These are phyloP conservation scores for Wickerhamiella infanticola DNA, from an alignment of 1,139 yeast genomes.

Conservation along the genomic window DNA sequence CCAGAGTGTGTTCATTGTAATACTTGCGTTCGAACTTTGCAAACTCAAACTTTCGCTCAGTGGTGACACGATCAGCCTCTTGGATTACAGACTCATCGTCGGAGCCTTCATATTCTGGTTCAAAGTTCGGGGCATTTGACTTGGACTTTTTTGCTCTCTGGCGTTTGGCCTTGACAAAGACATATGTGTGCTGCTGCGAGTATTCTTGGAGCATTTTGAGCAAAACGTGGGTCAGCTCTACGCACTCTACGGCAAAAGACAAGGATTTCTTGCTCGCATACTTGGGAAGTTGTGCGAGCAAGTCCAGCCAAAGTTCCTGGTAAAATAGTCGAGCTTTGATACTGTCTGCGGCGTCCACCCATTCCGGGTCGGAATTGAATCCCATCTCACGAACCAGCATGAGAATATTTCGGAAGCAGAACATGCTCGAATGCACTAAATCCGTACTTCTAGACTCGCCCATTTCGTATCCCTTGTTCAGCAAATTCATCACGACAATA, in stretches of 20 bases:
- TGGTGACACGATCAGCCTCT: constrained; percentile 25
- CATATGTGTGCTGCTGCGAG: constrained; percentile 44
- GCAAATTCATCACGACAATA: constrained; percentile 39
- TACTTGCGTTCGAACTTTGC: constrained; percentile 26
- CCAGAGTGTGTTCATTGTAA: constrained; percentile 28
- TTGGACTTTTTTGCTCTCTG: constrained; percentile 18
- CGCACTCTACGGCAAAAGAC: constrained; percentile 42
- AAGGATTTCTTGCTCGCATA: constrained; percentile 53
- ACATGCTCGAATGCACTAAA: constrained; percentile 49
- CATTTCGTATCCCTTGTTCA: constrained; percentile 37
- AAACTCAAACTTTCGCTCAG: constrained; percentile 40
- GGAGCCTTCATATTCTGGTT: constrained; percentile 26
- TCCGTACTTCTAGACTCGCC: constrained; percentile 23
- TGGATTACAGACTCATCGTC: constrained; percentile 27
- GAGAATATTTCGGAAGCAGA: constrained; percentile 52
- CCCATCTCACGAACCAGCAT: constrained; percentile 39
- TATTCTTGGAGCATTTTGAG: constrained; percentile 55
- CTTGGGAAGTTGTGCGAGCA: constrained; percentile 46
- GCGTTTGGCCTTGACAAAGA: constrained; percentile 39
- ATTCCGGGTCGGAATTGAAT: constrained; percentile 25
- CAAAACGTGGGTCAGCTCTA: constrained; percentile 52
- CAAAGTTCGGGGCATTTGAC: constrained; percentile 23
- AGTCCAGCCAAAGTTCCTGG: constrained; percentile 45
- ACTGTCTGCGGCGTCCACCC: constrained; percentile 34
- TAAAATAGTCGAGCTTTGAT: constrained; percentile 44